Percentiles rank a stretch among this genome's conserved stretches.
These are phyloP conservation scores for Bryum argenteum DNA, from an alignment of 225 moss, liverwort and hornwort genomes.

Conservation along the genomic window DNA sequence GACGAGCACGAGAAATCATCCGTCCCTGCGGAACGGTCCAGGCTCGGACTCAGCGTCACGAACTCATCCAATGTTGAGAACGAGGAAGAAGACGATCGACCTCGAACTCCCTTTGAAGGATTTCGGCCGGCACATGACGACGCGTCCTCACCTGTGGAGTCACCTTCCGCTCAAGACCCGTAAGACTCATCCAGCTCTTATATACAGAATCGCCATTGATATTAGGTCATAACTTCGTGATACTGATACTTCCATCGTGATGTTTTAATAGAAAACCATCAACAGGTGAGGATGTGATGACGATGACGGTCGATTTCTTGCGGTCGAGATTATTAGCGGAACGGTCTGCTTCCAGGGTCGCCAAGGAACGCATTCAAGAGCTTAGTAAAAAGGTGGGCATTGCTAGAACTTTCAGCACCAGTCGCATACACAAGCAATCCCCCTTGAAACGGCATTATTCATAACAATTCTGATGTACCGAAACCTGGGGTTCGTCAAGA, in stretches of 20 bases:
- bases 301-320: slow-evolving; percentile 44
- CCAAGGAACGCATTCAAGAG: slow-evolving; percentile 35
- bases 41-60: slow-evolving; percentile 16
- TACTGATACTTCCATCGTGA: background rate
- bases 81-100: background rate
- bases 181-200: slow-evolving; percentile 12
- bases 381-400: slow-evolving; percentile 33
- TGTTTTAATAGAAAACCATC: slow-evolving; percentile 22
- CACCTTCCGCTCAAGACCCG: slow-evolving; percentile 25
- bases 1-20: slow-evolving; percentile 30
- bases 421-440: no score
- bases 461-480: no score
- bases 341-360: slow-evolving; percentile 39
- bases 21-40: slow-evolving; percentile 17
- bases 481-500: no score
- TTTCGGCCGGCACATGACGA: slow-evolving; percentile 2
- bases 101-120: slow-evolving; percentile 15
- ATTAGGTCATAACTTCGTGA: background rate
- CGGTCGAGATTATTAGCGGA: slow-evolving; percentile 33
- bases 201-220: background rate
- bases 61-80: background rate
- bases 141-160: slow-evolving; percentile 9
- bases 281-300: slow-evolving; percentile 40
- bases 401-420: no score
- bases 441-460: no score